Base-by-base conservation (phyloP, 352 stramenopile genomes). In the Vaucheria bursata region DNA sequence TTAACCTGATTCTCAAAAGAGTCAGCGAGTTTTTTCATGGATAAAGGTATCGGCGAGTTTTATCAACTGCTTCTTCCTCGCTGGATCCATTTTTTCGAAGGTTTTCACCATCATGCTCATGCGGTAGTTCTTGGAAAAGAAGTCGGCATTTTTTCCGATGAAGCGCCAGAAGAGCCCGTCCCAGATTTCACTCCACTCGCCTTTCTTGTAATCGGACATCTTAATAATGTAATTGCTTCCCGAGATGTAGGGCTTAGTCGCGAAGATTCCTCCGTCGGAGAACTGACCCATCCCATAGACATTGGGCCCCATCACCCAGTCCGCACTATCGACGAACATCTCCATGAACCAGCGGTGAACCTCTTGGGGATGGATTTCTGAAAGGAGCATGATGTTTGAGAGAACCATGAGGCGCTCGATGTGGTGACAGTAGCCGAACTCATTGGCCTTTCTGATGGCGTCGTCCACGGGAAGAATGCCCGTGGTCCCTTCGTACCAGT, bases 281-380 rank as follows among this genome's bases (percentile, higher is more conserved):
- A 59, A 59, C 25, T 59, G 45, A 18, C 45, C 45, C 45, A 59
- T 59, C 25, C 45, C 45, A 59, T 59, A 59, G 25, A 59, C 45
- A 59, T 59, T 59, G 25, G 45, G 45, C 45, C 45, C 45, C 45
- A 59, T 59, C 45, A 59, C 45, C 45, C 45, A 59, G 25, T 59
- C 45, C 45, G 25, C 25, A 59, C 45, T 59, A 25, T 59, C 45
- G 45, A 59, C 45, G 25, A 59, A 59, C 45, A 59, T 59, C 45
- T 59, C 45, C 18, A 18, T 59, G 25, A 59, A 59, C 45, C 45
- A 59, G 45, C 45, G 45, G 25, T 59, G 45, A 59, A 59, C 45
- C 25, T 59, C 45, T 59, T 59, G 18, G 18, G 45, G 45, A 59
- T 59, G 12, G 25, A 59, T 25, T 59, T 59, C 45, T 18, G 12